phyloP scores from a whole-genome alignment of 148 eudicot genomes.

The Rhododendron mucronatum region DNA sequence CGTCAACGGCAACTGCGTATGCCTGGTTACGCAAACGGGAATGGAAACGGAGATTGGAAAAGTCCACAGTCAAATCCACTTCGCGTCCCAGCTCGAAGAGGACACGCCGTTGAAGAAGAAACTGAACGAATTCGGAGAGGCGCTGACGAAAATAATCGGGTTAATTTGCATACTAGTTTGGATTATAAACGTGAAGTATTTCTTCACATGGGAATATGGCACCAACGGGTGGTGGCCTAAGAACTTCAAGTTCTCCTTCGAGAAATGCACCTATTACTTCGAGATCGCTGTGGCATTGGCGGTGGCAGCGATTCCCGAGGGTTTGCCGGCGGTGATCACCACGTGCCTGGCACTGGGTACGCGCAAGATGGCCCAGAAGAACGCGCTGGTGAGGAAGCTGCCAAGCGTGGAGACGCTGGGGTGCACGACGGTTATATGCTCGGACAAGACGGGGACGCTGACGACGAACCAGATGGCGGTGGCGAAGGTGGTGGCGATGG shows the following conservation, averaged over 20 bases:
- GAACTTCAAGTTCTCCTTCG: slow-evolving; percentile 49
- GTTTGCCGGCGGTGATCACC: slow-evolving; percentile 53
- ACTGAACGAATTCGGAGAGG: slow-evolving; percentile 45
- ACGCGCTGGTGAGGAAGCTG: slow-evolving; percentile 47
- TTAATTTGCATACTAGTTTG: slow-evolving; percentile 34
- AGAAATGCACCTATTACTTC: slow-evolving; percentile 48
- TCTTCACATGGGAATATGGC: slow-evolving; percentile 43
- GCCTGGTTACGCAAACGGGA: slow-evolving; percentile 40
- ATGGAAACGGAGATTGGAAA: slow-evolving; percentile 45
- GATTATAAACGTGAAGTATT: slow-evolving; percentile 50
- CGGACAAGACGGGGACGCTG: slow-evolving; percentile 48
- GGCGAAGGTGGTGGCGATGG: slow-evolving; percentile 45
- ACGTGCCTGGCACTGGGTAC: slow-evolving; percentile 53
- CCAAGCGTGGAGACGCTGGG: slow-evolving; percentile 58
- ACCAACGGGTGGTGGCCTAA: slow-evolving; percentile 36
- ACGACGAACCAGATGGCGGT: slow-evolving; percentile 57
- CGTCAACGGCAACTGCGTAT: slow-evolving; percentile 40
- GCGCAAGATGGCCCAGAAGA: slow-evolving; percentile 54
- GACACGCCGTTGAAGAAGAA: slow-evolving; percentile 49
- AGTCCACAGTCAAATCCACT: slow-evolving; percentile 45
- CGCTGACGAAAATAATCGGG: slow-evolving; percentile 40
- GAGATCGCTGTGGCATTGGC: slow-evolving; percentile 54
- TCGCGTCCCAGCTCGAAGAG: slow-evolving; percentile 36
- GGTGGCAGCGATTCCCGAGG: slow-evolving; percentile 54
- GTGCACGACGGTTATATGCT: slow-evolving; percentile 50